Conservation (phyloP, 2,329 filamentous ascomycete genomes). For the Aaosphaeria arxii region DNA sequence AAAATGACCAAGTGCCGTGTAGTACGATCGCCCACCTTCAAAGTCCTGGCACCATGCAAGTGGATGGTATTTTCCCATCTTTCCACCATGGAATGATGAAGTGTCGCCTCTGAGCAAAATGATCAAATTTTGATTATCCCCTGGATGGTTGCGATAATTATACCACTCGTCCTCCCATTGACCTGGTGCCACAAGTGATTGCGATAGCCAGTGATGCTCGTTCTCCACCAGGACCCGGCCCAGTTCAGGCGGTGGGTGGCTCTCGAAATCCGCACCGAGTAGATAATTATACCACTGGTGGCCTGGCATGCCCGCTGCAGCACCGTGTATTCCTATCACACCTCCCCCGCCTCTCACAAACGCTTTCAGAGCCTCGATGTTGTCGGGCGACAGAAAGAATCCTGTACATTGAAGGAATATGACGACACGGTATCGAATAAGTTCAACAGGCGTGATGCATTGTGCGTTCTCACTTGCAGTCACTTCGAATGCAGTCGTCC, state of each 20-base stretch:
- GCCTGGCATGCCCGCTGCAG: conserved; percentile 21
- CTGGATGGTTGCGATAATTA: conserved; percentile 22
- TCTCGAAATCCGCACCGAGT: conserved; percentile 24
- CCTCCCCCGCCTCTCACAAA: conserved; percentile 20
- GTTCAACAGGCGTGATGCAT: conserved; percentile 2
- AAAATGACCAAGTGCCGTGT: conserved; percentile 25
- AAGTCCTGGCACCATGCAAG: conserved; percentile 28
- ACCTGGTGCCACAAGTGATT: conserved; percentile 7
- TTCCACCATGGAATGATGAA: conserved; percentile 16
- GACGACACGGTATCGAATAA: conserved; percentile 1
- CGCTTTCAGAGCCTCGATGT: conserved; percentile 12
- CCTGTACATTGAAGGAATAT: conserved; percentile 5
- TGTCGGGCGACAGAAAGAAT: not conserved
- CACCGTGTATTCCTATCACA: conserved; percentile 22
- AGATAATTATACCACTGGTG: conserved; percentile 18
- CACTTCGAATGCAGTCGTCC: conserved; percentile 7
- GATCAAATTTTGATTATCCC: conserved; percentile 15
- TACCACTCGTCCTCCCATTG: conserved; percentile 28
- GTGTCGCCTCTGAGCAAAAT: conserved; percentile 19
- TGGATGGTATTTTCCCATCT: conserved; percentile 24
- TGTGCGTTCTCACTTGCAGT: conserved; percentile 19
- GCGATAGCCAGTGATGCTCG: not conserved
- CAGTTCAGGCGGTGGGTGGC: conserved; percentile 17
- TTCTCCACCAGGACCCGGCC: conserved; percentile 15
- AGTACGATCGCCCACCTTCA: conserved; percentile 21